Evolutionary conservation across 345 rosid genomes (phyloP), one percentile per base, ranked within the genome.

Genomic region (Zanthoxylum bungeanum): DNA sequence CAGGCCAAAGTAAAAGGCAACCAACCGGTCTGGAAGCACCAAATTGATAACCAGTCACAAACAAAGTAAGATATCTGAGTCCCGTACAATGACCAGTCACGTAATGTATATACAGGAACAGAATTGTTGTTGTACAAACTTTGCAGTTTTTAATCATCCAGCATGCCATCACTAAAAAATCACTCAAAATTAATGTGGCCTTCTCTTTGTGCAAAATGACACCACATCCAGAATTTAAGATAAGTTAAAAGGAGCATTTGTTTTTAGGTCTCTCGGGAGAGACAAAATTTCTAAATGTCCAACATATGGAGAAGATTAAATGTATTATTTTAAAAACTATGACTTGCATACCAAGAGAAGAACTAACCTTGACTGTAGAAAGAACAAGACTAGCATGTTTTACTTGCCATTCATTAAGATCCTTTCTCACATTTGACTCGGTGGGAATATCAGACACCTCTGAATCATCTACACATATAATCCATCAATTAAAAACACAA

Each of bases 391-490:
- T 76, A 27, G 88, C 90, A 69, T 88, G 93, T 70, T 81, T 81
- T 69, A 70, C 86, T 80, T 88, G 90, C 79, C 85, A 86, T 60
- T 84, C 86, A 0, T 83, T 82, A 68, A 84, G 93, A 81, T 88
- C 93, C 79, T 84, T 79, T 59, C 83, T 79, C 39, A 88, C 81
- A 72, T 88, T 88, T 33, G 90, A 86, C 71, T 75, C 75, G 1
- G 80, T 59, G 5, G 88, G 84, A 76, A 85, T 80, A 68, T 86
- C 77, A 11, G 80, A 81, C 70, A 84, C 73, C 36, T 79, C 84
- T 8, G 84, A 77, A 78, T 84, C 89, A 77, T 86, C 93, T 86
- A 78, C 62, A 64, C 6, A 57, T 64, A 10, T n/a, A 75, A 61
- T 51, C 30, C 16, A 27, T 19, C 64, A 70, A 14, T 31, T 6